phyloP scores from a whole-genome alignment of 164 flowering plant genomes.

The Tinospora cordifolia region DNA sequence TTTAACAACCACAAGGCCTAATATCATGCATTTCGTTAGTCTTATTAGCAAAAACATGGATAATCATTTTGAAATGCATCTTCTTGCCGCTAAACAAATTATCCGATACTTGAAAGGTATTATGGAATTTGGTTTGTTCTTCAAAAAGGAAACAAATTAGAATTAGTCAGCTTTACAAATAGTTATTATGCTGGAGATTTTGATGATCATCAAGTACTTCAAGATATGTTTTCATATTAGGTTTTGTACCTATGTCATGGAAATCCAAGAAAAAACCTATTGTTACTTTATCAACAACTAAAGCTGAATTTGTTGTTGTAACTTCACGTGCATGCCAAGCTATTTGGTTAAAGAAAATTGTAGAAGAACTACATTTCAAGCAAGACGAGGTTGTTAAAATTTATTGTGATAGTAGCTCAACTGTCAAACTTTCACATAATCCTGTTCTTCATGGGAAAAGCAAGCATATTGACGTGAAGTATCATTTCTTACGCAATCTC shows the following conservation, averaged over 20 bases:
- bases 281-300: background rate
- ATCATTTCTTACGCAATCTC: no score
- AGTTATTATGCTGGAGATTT: no score
- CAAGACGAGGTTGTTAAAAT: background rate
- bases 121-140: background rate
- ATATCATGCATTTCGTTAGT: no score
- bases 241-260: background rate
- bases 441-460: no score
- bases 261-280: background rate
- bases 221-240: constrained; percentile 1
- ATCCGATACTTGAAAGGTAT: background rate
- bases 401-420: background rate
- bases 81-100: background rate
- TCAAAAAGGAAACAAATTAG: background rate
- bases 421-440: background rate
- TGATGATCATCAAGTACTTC: background rate
- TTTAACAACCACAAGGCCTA: background rate
- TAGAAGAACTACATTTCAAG: background rate
- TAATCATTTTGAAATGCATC: background rate
- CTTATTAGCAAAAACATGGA: background rate
- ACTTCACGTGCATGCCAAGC: background rate
- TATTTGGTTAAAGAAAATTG: background rate
- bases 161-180: no score
- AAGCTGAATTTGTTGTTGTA: no score
- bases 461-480: no score